A percentile compares a stretch with the other conserved stretches of the same genome.
These are phyloP conservation scores for Glycine latifolia DNA, from an alignment of 306 rosid genomes.

Conservation along the genomic window DNA sequence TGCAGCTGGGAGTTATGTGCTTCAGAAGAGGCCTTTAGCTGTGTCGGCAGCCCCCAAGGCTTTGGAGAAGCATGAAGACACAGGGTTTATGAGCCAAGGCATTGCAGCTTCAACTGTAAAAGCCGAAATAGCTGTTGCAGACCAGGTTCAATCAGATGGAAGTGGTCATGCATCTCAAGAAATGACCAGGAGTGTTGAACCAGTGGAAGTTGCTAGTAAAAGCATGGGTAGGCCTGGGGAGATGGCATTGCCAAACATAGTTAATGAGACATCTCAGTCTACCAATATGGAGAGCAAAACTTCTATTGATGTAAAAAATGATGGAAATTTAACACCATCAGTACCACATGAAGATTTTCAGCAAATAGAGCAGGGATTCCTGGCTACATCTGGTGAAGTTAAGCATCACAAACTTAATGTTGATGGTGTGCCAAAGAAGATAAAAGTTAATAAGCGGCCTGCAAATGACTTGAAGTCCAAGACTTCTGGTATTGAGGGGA, in stretches of 20 bases:
- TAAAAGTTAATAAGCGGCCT: conserved; percentile 65
- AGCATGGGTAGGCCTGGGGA: conserved; percentile 47
- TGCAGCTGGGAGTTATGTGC: conserved; percentile 56
- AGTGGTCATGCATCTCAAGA: conserved; percentile 48
- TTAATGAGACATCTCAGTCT: conserved; percentile 46
- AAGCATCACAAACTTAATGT: conserved; percentile 46
- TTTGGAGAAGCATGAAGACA: conserved; percentile 51
- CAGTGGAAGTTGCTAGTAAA: conserved; percentile 37
- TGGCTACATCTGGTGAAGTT: conserved; percentile 46
- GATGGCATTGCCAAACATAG: conserved; percentile 39
- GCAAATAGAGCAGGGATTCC: conserved; percentile 45
- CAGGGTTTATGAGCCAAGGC: conserved; percentile 47
- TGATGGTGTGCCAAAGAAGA: conserved; percentile 55
- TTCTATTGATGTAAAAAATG: conserved; percentile 36
- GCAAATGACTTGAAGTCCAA: conserved; percentile 56
- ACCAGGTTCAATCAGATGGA: conserved; percentile 48
- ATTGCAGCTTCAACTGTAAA: conserved; percentile 41
- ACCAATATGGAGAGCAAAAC: not conserved
- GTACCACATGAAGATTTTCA: not conserved
- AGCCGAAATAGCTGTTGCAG: too few relatives aligned
- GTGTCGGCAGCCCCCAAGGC: conserved; percentile 43
- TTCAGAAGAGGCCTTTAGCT: conserved; percentile 71
- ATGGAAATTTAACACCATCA: conserved; percentile 37
- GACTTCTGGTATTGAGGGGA: conserved; percentile 58
- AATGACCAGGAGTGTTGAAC: conserved; percentile 41